Conservation (phyloP, 2,329 filamentous ascomycete genomes). For the Tolypocladium pustulatum region DNA sequence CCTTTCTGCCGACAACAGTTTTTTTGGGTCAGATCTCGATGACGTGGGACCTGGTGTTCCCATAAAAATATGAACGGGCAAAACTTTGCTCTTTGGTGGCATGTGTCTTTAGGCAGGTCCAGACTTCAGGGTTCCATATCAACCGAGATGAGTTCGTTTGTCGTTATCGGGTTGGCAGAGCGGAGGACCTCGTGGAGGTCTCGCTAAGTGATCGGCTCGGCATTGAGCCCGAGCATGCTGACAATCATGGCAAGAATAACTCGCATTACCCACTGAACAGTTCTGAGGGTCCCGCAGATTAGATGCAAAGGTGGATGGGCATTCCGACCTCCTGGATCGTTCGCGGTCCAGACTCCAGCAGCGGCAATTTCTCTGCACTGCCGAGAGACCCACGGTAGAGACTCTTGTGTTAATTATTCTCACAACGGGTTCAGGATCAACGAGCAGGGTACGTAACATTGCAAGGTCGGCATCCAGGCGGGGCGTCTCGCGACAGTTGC, state of each 20-base stretch:
- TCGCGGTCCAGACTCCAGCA: neutral
- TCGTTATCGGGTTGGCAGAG: neutral
- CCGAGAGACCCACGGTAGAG: neutral
- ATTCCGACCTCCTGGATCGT: neutral
- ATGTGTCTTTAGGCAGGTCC: neutral
- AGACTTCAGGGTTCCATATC: no score
- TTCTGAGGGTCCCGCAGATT: neutral
- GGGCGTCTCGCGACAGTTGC: neutral
- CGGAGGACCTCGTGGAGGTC: neutral
- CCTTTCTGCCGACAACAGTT: neutral
- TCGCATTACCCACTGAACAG: neutral
- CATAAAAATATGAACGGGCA: neutral
- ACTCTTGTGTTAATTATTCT: neutral
- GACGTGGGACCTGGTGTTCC: neutral
- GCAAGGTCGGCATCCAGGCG: neutral
- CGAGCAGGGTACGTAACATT: neutral
- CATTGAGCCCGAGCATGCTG: neutral
- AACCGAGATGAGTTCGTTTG: neutral
- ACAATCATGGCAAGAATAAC: neutral
- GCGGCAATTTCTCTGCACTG: neutral
- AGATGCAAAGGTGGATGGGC: neutral
- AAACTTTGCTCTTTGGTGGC: neutral
- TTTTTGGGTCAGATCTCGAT: neutral
- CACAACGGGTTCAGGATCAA: neutral
- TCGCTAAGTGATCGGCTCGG: neutral